Conservation (phyloP, 305 asterid species). For the Andrographis paniculata region DNA sequence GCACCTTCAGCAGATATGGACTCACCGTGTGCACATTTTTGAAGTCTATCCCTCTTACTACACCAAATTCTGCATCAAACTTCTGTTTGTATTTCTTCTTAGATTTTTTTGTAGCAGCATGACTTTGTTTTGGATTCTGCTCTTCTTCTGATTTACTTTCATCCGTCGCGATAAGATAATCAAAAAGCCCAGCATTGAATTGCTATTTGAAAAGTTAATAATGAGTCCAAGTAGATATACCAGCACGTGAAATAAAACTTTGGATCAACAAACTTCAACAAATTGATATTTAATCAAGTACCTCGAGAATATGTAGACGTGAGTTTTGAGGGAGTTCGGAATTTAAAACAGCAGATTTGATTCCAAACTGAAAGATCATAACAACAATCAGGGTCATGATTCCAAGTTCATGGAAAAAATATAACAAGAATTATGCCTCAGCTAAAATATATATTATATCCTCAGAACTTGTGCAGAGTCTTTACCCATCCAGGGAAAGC, state of each 20-base stretch:
- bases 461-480: background rate
- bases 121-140: slow-evolving; percentile 37
- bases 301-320: slow-evolving; percentile 89
- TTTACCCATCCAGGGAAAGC: too few relatives aligned
- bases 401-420: slow-evolving; percentile 2
- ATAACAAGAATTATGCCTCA: slow-evolving; percentile 2
- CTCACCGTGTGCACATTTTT: slow-evolving; percentile 88
- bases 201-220: slow-evolving; percentile 31
- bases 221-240: background rate
- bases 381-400: slow-evolving; percentile 14
- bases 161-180: slow-evolving; percentile 84
- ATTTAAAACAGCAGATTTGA: slow-evolving; percentile 87
- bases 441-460: slow-evolving; percentile 1
- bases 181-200: slow-evolving; percentile 92
- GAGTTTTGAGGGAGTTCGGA: slow-evolving; percentile 96
- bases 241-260: background rate
- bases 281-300: slow-evolving; percentile 15
- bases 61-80: slow-evolving; percentile 86
- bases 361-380: slow-evolving; percentile 63
- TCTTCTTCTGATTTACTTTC: slow-evolving; percentile 42
- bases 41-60: slow-evolving; percentile 92
- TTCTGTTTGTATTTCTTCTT: slow-evolving; percentile 47
- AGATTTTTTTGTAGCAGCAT: slow-evolving; percentile 35
- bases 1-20: slow-evolving; percentile 10
- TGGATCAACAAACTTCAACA: slow-evolving; percentile 9